Base-by-base conservation (phyloP, 495 filamentous ascomycete genomes). In the Aspergillus funiculosus region DNA sequence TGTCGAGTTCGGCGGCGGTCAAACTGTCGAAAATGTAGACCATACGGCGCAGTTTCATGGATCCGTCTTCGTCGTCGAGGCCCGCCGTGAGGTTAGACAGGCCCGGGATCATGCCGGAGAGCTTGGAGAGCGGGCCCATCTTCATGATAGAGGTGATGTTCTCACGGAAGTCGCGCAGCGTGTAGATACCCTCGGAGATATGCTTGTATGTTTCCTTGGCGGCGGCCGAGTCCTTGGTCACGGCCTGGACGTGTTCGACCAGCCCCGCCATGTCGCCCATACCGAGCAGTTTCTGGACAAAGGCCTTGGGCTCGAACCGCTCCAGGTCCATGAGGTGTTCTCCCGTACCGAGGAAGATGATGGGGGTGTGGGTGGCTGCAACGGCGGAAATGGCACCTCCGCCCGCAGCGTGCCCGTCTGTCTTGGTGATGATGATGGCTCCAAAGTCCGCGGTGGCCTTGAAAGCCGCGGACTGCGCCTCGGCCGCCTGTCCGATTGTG, bases 161-260 rank as follows among this genome's bases (percentile, higher is more conserved):
- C 58, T 97, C 92, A 21, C 94, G 80, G 50, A 99, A 77, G 63
- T 99, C 92, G 38, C 92, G 84, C 36, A 99, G 67, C 0, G 94
- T 95, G 69, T 97, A 99, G 50, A 95, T 89, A 37, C 92, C 92
- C 58, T 94, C 90, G 7, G 85, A 82, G 47, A 99, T 90, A 66
- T 99, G 90, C 74, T 97, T 97, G 77, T 97, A 96, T 9, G 92
- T 95, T 52, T 96, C 92, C 68, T 97, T 95, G 42, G 95, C 89
- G 15, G 59, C 55, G 18, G 66, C 66, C 2, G 68, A 72, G 60
- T 99, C 90, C 29, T 95, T 80, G 61, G 95, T 97, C 37, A 97
- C 75, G n/a, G 80, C 85, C 61, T 99, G 92, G 2, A 99, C 94
- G 57, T 97, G 94, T 69, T 99, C 92, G 6, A 97, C 86, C 19